Percentiles rank a stretch among this genome's conserved stretches.
phyloP scores from a whole-genome alignment of 2,329 filamentous ascomycete genomes.

The Fusarium piperis region DNA sequence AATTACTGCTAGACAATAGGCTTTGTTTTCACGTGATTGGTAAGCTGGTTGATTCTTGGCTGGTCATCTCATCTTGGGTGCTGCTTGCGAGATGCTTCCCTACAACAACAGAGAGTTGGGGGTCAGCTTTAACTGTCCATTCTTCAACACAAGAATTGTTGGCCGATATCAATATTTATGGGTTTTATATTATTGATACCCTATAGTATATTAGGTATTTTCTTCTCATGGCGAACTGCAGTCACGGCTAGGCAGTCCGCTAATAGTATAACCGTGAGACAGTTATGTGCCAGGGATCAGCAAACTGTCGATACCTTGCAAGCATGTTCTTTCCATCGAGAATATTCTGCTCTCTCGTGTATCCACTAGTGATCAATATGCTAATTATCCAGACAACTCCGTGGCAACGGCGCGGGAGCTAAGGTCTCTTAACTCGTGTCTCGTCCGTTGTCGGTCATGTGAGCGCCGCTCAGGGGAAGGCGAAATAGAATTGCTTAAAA shows the following conservation, averaged over 20 bases:
- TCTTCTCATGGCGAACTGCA: neutral
- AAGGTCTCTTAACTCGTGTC: neutral
- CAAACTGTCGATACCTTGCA: neutral
- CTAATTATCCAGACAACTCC: neutral
- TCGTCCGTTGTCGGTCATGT: neutral
- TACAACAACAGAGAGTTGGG: neutral
- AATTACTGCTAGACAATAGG: neutral
- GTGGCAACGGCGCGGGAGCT: neutral
- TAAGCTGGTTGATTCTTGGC: neutral
- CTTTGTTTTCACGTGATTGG: neutral
- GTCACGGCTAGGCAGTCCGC: too few species aligned
- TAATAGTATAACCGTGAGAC: neutral
- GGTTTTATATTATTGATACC: accelerated
- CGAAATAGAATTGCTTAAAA: neutral
- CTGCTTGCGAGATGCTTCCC: neutral
- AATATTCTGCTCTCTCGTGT: neutral
- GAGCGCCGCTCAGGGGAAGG: neutral
- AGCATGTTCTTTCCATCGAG: neutral
- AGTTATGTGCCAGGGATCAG: neutral
- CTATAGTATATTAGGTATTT: accelerated
- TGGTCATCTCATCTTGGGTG: neutral
- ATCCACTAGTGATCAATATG: neutral
- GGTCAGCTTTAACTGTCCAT: neutral
- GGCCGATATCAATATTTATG: too few species aligned
- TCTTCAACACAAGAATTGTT: neutral